These are phyloP conservation scores for Suillus clintonianus DNA, from an alignment of 768 basidiomycete genomes.

Conservation along the genomic window DNA sequence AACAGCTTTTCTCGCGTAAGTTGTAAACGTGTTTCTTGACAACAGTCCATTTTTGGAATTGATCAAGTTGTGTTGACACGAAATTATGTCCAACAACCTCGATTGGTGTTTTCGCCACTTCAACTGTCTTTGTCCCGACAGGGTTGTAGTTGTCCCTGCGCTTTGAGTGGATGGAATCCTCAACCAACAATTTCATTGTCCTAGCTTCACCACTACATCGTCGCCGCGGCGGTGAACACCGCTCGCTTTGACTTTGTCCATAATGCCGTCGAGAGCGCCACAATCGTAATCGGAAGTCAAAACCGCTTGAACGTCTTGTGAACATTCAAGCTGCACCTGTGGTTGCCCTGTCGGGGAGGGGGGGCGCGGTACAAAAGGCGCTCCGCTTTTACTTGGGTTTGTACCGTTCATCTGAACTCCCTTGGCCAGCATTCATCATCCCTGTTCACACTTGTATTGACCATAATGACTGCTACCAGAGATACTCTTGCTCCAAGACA, in stretches of 20 bases:
- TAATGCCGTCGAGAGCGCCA: conserved; percentile 12
- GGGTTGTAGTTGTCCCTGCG: conserved; percentile 4
- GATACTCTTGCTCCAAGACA: background rate
- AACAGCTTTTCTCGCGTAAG: conserved; percentile 7
- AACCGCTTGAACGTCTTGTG: conserved; percentile 10
- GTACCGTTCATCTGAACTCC: background rate
- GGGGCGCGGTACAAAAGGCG: conserved; percentile 20
- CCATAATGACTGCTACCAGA: conserved; percentile 8
- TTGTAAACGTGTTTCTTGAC: conserved; percentile 7
- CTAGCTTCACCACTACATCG: conserved; percentile 11
- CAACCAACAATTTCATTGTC: conserved; percentile 10
- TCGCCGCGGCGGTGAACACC: conserved; percentile 11
- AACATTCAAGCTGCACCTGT: conserved; percentile 8
- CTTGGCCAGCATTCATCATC: background rate
- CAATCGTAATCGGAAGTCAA: conserved; percentile 17
- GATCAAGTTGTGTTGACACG: background rate
- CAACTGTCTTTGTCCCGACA: conserved; percentile 24
- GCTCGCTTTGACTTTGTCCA: conserved; percentile 29
- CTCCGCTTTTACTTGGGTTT: background rate
- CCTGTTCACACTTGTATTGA: background rate
- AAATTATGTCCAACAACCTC: background rate
- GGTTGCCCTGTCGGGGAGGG: conserved; percentile 7
- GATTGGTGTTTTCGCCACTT: conserved; percentile 1
- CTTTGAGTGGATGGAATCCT: background rate
- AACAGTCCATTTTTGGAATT: conserved; percentile 15